A percentile compares a stretch with the other conserved stretches of the same genome.
These are phyloP conservation scores for Talaromyces thailandensis DNA, from an alignment of 495 filamentous ascomycete genomes.

Conservation along the genomic window DNA sequence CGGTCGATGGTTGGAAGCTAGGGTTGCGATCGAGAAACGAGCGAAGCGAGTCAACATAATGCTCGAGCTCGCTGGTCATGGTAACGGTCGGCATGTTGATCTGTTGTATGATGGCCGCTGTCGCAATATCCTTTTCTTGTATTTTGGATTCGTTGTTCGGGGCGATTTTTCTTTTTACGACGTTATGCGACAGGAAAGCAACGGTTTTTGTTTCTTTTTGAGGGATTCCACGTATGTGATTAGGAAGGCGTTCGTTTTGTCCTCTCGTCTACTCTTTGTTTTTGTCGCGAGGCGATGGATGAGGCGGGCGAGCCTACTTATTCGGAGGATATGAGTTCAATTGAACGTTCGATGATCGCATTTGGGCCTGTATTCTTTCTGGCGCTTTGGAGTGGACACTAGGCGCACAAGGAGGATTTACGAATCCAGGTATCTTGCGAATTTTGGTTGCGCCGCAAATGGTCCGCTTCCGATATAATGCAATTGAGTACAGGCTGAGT, in stretches of 20 bases:
- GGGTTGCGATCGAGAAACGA: conserved; percentile 15
- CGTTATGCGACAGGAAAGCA: neutral
- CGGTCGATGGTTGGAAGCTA: neutral
- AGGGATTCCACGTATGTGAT: neutral
- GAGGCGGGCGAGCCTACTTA: neutral
- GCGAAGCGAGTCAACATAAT: conserved; percentile 22
- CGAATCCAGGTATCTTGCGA: neutral
- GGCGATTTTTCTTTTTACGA: neutral
- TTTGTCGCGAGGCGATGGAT: neutral
- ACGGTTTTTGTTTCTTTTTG: neutral
- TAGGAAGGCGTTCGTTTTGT: neutral
- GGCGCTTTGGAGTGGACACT: neutral
- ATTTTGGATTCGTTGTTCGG: neutral
- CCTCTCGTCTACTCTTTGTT: neutral
- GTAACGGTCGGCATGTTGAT: conserved; percentile 20
- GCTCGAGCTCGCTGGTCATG: conserved; percentile 22
- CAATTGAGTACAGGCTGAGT: neutral
- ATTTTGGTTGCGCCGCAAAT: neutral
- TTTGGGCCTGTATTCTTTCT: neutral
- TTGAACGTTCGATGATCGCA: neutral
- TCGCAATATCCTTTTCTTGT: neutral
- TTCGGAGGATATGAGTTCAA: neutral
- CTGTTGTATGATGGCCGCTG: neutral
- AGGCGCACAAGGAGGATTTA: neutral
- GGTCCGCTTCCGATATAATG: neutral